Evolutionary conservation across 129 eudicot genomes (phyloP).

Genomic region (Flaveria brownii): DNA sequence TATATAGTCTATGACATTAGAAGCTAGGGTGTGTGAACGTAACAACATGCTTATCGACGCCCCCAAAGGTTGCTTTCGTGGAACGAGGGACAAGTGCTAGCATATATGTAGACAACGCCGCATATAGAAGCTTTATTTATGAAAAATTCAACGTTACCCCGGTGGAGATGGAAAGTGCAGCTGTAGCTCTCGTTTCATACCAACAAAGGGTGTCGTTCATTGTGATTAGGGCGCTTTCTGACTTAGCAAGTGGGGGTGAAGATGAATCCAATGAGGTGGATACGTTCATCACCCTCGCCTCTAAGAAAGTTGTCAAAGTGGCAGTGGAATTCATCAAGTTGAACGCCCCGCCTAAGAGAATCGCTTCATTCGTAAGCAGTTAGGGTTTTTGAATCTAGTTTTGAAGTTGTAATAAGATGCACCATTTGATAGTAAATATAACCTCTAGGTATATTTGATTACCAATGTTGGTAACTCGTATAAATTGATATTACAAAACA

Average conservation of each 20-base stretch:
- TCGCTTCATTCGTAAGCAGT: neutral
- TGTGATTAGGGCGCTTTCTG: constrained; percentile 51
- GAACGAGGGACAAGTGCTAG: constrained; percentile 49
- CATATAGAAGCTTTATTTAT: constrained; percentile 45
- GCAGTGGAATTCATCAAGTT: constrained; percentile 36
- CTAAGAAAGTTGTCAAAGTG: constrained; percentile 24
- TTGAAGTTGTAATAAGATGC: constrained; percentile 14
- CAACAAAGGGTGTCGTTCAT: constrained; percentile 52
- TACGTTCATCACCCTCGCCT: constrained; percentile 15
- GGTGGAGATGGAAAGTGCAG: constrained; percentile 64
- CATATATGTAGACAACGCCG: constrained; percentile 50
- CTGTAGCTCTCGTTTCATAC: constrained; percentile 50
- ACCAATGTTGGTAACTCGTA: no score
- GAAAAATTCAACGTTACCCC: constrained; percentile 39
- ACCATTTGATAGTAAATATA: neutral
- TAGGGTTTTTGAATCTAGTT: neutral
- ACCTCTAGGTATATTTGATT: no score
- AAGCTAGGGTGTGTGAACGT: constrained; percentile 31
- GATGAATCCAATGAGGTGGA: constrained; percentile 29
- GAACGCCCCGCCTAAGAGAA: neutral
- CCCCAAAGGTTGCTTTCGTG: constrained; percentile 41
- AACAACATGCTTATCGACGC: constrained; percentile 36
- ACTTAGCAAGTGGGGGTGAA: constrained; percentile 44
- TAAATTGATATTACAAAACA: no score
- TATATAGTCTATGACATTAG: constrained; percentile 30